These are phyloP conservation scores for Hyphopichia burtonii DNA, from an alignment of 1,139 yeast genomes.

Conservation along the genomic window DNA sequence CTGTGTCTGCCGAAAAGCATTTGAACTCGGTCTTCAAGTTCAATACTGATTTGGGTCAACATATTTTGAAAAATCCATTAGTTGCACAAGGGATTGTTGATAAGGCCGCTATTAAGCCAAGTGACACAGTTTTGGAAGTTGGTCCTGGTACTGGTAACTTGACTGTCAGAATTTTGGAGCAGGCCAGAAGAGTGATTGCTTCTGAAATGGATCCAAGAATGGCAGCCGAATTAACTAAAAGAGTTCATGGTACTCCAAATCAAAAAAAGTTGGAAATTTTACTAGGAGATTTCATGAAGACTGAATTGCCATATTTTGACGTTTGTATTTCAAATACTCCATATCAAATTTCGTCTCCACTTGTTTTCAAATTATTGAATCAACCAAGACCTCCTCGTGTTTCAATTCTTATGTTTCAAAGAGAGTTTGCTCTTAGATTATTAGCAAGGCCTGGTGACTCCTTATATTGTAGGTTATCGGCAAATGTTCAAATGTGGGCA, in stretches of 20 bases:
- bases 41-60: constrained; percentile 97
- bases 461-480: constrained; percentile 87
- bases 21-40: constrained; percentile 87
- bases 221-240: constrained; percentile 97
- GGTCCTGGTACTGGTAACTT: constrained; percentile 99
- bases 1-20: constrained; percentile 65
- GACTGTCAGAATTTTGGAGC: constrained; percentile 88
- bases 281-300: constrained; percentile 94
- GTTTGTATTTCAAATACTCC: constrained; percentile 97
- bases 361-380: constrained; percentile 86
- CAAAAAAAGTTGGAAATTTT: constrained; percentile 88
- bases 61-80: constrained; percentile 90
- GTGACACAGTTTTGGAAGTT: constrained; percentile 90
- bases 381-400: constrained; percentile 95
- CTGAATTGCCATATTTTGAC: constrained; percentile 93
- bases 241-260: constrained; percentile 95
- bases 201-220: constrained; percentile 99
- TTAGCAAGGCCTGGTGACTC: constrained; percentile 95
- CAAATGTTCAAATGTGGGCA: constrained; percentile 99
- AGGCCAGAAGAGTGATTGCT: constrained; percentile 89
- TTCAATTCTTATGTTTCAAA: constrained; percentile 93
- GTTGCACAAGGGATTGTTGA: constrained; percentile 98
- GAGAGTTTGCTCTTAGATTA: constrained; percentile 91
- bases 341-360: constrained; percentile 93
- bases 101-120: constrained; percentile 88